Evolutionary conservation across 345 rosid genomes (phyloP).

Genomic region (Arabis alpina): DNA sequence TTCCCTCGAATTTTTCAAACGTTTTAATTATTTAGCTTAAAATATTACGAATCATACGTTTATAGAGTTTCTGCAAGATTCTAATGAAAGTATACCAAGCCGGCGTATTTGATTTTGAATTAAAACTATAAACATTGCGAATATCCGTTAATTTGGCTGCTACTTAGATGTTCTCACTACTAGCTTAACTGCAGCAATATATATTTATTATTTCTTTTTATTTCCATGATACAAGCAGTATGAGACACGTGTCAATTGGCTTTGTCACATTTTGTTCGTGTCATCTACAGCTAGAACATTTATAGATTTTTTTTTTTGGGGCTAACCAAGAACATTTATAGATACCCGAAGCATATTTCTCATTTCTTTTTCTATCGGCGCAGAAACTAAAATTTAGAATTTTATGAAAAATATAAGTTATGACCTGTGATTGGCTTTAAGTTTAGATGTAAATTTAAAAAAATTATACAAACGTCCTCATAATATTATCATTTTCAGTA

Average conservation of each 20-base stretch:
- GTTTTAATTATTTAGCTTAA: slow-evolving; percentile 5
- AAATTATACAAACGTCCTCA: too few relatives aligned
- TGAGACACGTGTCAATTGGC: slow-evolving; percentile 10
- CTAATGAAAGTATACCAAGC: slow-evolving; percentile 2
- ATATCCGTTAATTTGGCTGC: slow-evolving; percentile 23
- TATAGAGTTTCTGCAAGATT: neutral
- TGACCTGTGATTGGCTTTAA: neutral
- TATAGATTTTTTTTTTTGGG: neutral
- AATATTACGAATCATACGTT: neutral
- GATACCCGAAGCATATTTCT: neutral
- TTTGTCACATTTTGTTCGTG: slow-evolving; percentile 22
- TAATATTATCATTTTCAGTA: too few relatives aligned
- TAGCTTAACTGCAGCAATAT: neutral
- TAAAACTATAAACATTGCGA: neutral
- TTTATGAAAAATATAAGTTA: neutral
- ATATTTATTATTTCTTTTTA: neutral
- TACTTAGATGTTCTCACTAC: slow-evolving; percentile 6
- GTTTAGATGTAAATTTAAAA: too few relatives aligned
- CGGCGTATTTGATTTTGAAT: neutral
- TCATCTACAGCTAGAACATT: neutral
- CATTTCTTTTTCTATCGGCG: neutral
- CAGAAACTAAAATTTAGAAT: neutral
- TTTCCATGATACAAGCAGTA: neutral
- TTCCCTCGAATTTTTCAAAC: neutral
- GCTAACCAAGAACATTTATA: neutral